phyloP scores from a whole-genome alignment of 2,329 filamentous ascomycete genomes.

The Cadophora luteo-olivacea region DNA sequence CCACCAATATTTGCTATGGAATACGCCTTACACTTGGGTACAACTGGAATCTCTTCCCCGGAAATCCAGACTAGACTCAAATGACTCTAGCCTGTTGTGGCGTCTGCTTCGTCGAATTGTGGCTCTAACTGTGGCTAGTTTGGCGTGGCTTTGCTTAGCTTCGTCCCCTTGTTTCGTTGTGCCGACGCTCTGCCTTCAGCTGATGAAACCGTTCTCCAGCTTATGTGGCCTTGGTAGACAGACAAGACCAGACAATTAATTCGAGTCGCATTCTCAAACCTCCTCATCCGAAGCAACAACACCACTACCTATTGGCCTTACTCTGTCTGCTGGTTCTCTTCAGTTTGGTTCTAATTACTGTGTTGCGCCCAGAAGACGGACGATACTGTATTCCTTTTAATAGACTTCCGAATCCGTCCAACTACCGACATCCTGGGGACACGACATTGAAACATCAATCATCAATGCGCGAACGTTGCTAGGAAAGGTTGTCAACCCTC shows the following conservation, averaged over 20 bases:
- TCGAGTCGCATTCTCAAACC: neutral
- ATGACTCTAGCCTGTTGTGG: neutral
- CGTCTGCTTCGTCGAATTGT: neutral
- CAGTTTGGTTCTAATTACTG: neutral
- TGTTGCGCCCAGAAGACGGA: slow-evolving; percentile 3
- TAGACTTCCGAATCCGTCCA: slow-evolving; percentile 4
- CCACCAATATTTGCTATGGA: neutral
- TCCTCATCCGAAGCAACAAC: neutral
- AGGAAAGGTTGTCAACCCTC: slow-evolving; percentile 1
- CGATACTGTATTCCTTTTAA: slow-evolving; percentile 10
- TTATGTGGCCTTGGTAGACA: slow-evolving; percentile 18
- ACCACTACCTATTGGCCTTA: neutral
- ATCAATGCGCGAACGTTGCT: slow-evolving; percentile 36
- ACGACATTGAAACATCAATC: slow-evolving; percentile 31
- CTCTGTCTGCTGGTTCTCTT: slow-evolving; percentile 1
- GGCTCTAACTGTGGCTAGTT: neutral
- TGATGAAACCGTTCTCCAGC: slow-evolving; percentile 18
- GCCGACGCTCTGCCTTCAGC: neutral
- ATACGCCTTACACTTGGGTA: neutral
- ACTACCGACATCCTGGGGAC: slow-evolving; percentile 14
- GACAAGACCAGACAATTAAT: slow-evolving; percentile 8
- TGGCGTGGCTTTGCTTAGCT: neutral
- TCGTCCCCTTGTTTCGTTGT: neutral
- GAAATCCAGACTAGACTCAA: neutral
- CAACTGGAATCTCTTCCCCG: neutral